Evolutionary conservation across 2,329 filamentous ascomycete genomes (phyloP), one percentile per base, ranked within the genome.

Genomic region (Penicillium thymicola): DNA sequence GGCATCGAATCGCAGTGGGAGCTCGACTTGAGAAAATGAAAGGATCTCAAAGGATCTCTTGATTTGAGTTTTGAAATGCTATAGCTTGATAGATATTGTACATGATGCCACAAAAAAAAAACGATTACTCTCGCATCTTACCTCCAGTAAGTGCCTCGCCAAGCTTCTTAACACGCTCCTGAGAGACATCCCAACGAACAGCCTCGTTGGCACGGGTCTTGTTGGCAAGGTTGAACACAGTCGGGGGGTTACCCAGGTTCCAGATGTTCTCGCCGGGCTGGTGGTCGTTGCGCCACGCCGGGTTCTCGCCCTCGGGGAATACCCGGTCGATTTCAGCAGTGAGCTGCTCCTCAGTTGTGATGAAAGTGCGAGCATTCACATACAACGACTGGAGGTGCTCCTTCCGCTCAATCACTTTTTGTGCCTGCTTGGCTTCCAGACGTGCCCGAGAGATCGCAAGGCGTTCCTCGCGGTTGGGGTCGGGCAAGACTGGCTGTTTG

Each of bases 381-480:
- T 99, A 99, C 13, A 99, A 82, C 57, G 90, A 86, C 75, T 96
- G 90, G 30, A 99, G 77, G 16, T 87, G 83, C 63, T 93, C 85
- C 59, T 84, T 81, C 49, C 89, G 84, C 51, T 81, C 79, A 56
- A 86, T 81, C 42, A 80, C 78, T 70, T 86, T 85, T 51, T 77
- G 72, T 10, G 74, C 76, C 32, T 79, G 72, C 41, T 81, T 72
- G 14, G 77, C 75, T 48, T 76, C 69, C 55, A 79, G 51, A 54
- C 74, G 70, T 58, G 71, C 66, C 25, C 60, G 62, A 37, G 74
- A 70, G 28, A 77, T 72, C n/a, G 82, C 81, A 52, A 79, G 56
- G 13, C 82, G 80, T 54, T 76, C 71, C 68, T 85, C 83, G 36
- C 88, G 84, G 9, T 79, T 63, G 7, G 88, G 88, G 67, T 93